Evolutionary conservation across 1,284 basidiomycete species (phyloP).

Genomic region (Porogramme epimiltina): DNA sequence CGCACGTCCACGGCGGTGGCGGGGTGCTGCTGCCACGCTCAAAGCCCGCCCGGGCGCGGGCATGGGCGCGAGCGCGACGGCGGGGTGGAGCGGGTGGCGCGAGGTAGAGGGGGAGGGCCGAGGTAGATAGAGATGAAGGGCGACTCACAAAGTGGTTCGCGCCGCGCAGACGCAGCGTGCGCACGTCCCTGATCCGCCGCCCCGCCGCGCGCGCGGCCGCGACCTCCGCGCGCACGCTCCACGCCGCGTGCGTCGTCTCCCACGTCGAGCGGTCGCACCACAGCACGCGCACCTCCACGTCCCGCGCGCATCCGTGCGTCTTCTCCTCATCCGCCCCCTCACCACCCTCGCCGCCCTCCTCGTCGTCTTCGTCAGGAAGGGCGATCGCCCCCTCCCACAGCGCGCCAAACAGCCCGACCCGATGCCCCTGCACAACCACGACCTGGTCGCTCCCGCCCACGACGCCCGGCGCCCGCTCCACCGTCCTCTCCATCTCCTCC

Average conservation of each 20-base stretch:
- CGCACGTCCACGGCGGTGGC: too few species aligned
- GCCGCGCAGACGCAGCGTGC: neutral
- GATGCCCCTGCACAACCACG: conserved; percentile 1
- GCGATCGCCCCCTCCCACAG: conserved; percentile 1
- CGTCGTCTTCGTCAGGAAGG: neutral
- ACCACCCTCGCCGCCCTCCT: neutral
- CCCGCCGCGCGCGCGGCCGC: neutral
- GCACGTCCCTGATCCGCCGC: neutral
- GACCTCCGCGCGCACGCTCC: conserved; percentile 5
- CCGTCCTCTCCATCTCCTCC: neutral
- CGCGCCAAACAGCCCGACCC: neutral
- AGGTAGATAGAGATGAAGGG: neutral
- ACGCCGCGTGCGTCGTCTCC: conserved; percentile 5
- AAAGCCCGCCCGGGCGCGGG: too few species aligned
- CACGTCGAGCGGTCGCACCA: conserved; percentile 13
- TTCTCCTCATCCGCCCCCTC: neutral
- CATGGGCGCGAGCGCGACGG: too few species aligned
- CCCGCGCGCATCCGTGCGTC: neutral
- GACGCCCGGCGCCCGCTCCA: neutral
- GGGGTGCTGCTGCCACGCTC: too few species aligned
- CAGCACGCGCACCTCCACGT: conserved; percentile 6
- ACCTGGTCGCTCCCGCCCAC: conserved; percentile 12
- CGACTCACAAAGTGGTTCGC: neutral
- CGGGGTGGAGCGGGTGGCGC: too few species aligned
- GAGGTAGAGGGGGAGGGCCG: too few species aligned